Conservation (phyloP, 192 early-diverging fungal species). For the Coemansia umbellata region DNA sequence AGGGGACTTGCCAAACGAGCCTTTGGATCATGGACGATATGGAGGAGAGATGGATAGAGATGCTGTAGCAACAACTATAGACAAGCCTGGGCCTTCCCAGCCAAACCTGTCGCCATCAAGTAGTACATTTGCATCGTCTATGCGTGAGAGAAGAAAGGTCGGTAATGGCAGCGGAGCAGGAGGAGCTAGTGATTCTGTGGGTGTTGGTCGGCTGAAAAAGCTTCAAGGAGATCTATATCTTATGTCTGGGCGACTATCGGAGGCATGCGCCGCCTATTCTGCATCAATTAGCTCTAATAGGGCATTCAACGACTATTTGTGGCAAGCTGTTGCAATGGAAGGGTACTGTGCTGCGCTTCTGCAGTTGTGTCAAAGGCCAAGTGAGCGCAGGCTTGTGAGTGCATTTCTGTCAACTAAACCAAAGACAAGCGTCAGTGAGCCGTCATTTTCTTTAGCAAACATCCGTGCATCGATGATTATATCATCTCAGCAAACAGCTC, state of each 20-base stretch:
- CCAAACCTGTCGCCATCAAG: constrained; percentile 1
- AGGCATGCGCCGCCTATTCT: constrained; percentile 42
- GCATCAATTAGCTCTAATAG: constrained; percentile 24
- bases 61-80: constrained; percentile 1
- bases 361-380: constrained; percentile 22
- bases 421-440: not conserved
- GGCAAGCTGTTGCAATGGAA: constrained; percentile 49
- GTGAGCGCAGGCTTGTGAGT: constrained; percentile 15
- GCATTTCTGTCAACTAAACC: constrained; percentile 4
- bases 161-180: not conserved
- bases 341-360: constrained; percentile 49
- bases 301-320: constrained; percentile 37
- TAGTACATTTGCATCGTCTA: not conserved
- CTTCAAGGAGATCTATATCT: constrained; percentile 47
- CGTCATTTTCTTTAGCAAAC: not conserved
- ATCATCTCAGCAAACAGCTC: not conserved
- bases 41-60: constrained; percentile 47
- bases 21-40: constrained; percentile 12
- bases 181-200: constrained; percentile 2
- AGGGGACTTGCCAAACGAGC: not conserved
- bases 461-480: constrained; percentile 3
- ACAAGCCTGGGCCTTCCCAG: not conserved
- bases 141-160: not conserved
- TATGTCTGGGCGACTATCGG: constrained; percentile 37
- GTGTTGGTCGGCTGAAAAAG: constrained; percentile 43